A percentile compares a stretch with the other conserved stretches of the same genome.
Conservation (phyloP, 2,329 filamentous ascomycete genomes). For the Penicillium brasilianum region DNA sequence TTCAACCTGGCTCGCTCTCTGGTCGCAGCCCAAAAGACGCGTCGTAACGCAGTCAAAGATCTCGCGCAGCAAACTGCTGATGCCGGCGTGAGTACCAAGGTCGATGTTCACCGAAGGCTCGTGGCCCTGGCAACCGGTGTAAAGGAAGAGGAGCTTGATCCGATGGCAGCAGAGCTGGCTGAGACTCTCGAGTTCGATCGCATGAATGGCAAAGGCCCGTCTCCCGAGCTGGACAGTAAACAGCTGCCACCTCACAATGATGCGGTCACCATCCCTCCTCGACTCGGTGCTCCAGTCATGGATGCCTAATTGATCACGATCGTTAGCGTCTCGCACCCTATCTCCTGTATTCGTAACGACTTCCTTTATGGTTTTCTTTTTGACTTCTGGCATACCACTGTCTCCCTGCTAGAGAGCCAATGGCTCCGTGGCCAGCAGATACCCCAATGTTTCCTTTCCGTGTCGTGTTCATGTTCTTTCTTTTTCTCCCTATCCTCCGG, state of each 20-base stretch:
- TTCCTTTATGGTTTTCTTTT: constrained; percentile 19
- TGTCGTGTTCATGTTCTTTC: constrained; percentile 12
- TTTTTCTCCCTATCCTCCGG: constrained; percentile 1
- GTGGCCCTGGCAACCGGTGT: constrained; percentile 54
- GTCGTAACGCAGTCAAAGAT: constrained; percentile 45
- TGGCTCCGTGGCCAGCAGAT: constrained; percentile 39
- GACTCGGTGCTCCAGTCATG: constrained; percentile 40
- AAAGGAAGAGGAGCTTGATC: constrained; percentile 54
- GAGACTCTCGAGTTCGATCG: constrained; percentile 53
- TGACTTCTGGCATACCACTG: constrained; percentile 28
- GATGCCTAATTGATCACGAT: constrained; percentile 32
- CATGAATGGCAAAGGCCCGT: constrained; percentile 43
- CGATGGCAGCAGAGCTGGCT: constrained; percentile 53
- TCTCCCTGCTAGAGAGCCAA: constrained; percentile 10
- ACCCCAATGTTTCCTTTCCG: constrained; percentile 33
- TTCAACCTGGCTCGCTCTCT: constrained; percentile 42
- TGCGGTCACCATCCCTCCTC: constrained; percentile 34
- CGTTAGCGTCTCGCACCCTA: constrained; percentile 7
- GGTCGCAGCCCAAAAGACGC: constrained; percentile 40
- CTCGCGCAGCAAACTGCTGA: constrained; percentile 52
- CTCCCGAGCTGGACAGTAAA: constrained; percentile 37
- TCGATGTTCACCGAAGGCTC: constrained; percentile 54
- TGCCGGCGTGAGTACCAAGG: constrained; percentile 52
- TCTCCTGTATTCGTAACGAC: constrained; percentile 22
- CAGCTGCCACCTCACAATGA: constrained; percentile 30